Conservation (phyloP, 1,139 yeast species). For the Hyphopichia khmerensis region DNA sequence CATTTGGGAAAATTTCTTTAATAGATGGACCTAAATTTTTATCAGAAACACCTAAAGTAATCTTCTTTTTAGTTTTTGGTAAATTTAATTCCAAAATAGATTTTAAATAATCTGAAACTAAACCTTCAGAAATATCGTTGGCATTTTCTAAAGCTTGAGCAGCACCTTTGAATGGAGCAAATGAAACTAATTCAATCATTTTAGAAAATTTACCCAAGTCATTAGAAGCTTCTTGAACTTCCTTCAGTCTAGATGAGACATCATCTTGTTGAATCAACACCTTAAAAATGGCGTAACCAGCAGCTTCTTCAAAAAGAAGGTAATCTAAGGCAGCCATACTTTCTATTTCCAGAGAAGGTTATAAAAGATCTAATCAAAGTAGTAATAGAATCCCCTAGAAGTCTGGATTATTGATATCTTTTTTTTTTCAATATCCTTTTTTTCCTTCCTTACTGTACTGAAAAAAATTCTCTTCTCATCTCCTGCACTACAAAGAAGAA, state of each 20-base stretch:
- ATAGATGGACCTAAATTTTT: constrained; percentile 95
- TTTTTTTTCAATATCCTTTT: constrained; percentile 3
- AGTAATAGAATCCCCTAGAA: background rate
- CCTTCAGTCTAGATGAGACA: constrained; percentile 86
- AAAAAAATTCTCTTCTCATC: constrained; percentile 16
- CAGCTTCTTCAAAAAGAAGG: constrained; percentile 96
- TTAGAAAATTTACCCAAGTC: constrained; percentile 90
- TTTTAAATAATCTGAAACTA: constrained; percentile 89
- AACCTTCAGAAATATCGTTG: constrained; percentile 95
- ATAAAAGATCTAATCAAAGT: background rate
- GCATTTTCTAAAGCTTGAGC: constrained; percentile 99
- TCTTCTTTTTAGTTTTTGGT: constrained; percentile 77
- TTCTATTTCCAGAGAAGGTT: background rate
- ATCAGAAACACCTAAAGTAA: constrained; percentile 86
- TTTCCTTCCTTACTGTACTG: background rate
- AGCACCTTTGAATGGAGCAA: constrained; percentile 98
- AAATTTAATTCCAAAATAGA: constrained; percentile 85
- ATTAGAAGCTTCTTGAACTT: constrained; percentile 88
- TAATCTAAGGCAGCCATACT: constrained; percentile 75
- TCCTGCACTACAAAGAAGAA: constrained; percentile 4
- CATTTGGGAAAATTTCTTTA: constrained; percentile 82
- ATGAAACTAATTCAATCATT: constrained; percentile 88
- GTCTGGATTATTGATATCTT: background rate
- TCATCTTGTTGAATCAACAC: constrained; percentile 93
- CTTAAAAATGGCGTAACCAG: constrained; percentile 96